Base-by-base conservation (phyloP, 2,329 filamentous ascomycete species). In the Claviceps cyperi region DNA sequence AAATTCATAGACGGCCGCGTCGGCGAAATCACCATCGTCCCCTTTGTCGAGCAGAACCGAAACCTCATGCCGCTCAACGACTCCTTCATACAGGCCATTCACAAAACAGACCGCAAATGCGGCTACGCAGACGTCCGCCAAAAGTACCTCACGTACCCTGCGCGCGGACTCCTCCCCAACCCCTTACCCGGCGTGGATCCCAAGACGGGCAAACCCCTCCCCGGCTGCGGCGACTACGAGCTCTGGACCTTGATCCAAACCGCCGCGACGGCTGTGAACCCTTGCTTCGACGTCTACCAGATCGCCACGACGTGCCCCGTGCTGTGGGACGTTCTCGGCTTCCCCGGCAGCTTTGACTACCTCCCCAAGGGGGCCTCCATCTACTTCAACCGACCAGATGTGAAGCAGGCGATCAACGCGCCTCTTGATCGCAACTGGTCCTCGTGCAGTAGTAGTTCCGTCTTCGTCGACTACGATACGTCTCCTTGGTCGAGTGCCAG, bases 251-350 rank as follows among this genome's bases (percentile, higher is more conserved):
- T 77, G 47, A 75, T 86, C 46, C 68, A 68, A 57, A 58, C 71
- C 1, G 83, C 80, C 39, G 72, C 74, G 5, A 58, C 69, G n/a
- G 59, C 67, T 2, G 65, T 80, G 41, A 90, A 90, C 66, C 85
- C 85, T 0, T 90, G 86, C 68, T 90, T 82, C 65, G 76, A 87
- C 60, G 67, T 84, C 28, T 89, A 88, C 66, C 75, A 83, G 46
- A 73, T 89, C 14, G 76, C 77, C 7, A 79, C 76, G 2, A 84
- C 80, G 9, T 90, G 84, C 60, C 84, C 85, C 1, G 57, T 84
- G 7, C 70, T 80, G 7, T 87, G 78, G 76, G 83, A 88, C 55
- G 68, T 86, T 0, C 72, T 89, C 3, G 83, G 82, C 38, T 84
- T 84, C 67, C 83, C 84, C 0, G 80, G 81, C 14, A 75, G 73